Base-by-base conservation (phyloP, 2,329 filamentous ascomycete genomes). In the Hypoxylon sp. region DNA sequence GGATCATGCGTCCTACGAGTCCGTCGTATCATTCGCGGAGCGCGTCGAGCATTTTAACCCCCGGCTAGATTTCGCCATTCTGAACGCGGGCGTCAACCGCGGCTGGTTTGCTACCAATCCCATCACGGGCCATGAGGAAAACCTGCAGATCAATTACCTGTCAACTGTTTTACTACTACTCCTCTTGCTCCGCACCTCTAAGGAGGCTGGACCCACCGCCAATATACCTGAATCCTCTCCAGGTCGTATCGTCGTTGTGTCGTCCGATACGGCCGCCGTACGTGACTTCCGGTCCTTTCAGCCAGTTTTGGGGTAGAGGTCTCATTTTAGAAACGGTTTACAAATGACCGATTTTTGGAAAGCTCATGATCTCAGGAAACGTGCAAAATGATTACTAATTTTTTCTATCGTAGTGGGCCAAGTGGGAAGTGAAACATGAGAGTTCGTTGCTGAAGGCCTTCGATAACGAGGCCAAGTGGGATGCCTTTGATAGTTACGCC, bases 101-200 rank as follows among this genome's bases (percentile, higher is more conserved):
- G 80, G 28, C 68, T 41, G 22, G 1, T 44, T 37, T n/a, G 44
- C 30, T 1, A 28, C 57, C 13, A 52, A 52, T 17, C 32, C 30
- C 10, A 3, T 72, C 0, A 80, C 78, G 0, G 11, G 10, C 3
- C 71, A 76, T 0, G 84, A 86, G 65, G 72, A 72, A 19, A 79
- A 74, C 3, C 69, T 86, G 46, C 83, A 82, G 0, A 78, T 81
- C 47, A 86, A 86, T 63, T 82, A 84, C 10, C 76, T 86, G 62
- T 79, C 76, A 30, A 85, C 82, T 0, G 77, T 82, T 11, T 69
- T 86, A 1, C 73, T 86, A 1, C 79, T 77, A 0, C 69, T 84
- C 0, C 73, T 84, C 0, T 53, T 85, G 13, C 67, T 85, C 8
- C 17, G 10, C 39, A 13, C 10, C 10, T 19, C 20, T 22, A 43